These are phyloP conservation scores for Sphagnum magellanicum DNA, from an alignment of 228 moss, liverwort and hornwort species.

Conservation along the genomic window DNA sequence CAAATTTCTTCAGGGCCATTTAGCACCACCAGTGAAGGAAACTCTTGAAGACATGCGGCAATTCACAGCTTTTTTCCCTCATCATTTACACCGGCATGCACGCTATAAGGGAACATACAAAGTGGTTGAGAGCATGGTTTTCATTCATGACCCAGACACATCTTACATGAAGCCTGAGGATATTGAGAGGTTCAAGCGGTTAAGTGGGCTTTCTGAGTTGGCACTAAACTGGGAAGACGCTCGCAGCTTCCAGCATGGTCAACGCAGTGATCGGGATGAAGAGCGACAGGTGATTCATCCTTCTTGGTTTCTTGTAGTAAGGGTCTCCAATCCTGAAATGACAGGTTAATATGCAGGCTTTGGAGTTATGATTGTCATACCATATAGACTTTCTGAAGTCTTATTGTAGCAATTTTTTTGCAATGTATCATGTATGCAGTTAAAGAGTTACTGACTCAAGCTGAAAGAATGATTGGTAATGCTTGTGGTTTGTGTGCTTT, in stretches of 20 bases:
- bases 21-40: constrained; percentile 94
- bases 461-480: no score
- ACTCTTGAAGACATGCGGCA: constrained; percentile 82
- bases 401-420: no score
- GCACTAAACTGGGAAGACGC: constrained; percentile 83
- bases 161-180: constrained; percentile 69
- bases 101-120: constrained; percentile 98
- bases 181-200: constrained; percentile 80
- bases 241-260: constrained; percentile 75
- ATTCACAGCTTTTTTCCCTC: constrained; percentile 83
- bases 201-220: constrained; percentile 71
- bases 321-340: no score
- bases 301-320: no score
- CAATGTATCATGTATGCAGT: no score
- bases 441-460: no score
- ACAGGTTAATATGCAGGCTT: no score
- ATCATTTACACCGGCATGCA: constrained; percentile 81
- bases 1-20: constrained; percentile 92
- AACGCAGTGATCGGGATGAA: constrained; percentile 92
- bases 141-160: constrained; percentile 79
- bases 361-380: no score
- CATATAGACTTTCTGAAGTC: no score
- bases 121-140: constrained; percentile 93
- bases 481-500: no score
- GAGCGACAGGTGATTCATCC: constrained; percentile 54